Evolutionary conservation across 345 rosid genomes (phyloP).

Genomic region (Hibiscus tridactylites): DNA sequence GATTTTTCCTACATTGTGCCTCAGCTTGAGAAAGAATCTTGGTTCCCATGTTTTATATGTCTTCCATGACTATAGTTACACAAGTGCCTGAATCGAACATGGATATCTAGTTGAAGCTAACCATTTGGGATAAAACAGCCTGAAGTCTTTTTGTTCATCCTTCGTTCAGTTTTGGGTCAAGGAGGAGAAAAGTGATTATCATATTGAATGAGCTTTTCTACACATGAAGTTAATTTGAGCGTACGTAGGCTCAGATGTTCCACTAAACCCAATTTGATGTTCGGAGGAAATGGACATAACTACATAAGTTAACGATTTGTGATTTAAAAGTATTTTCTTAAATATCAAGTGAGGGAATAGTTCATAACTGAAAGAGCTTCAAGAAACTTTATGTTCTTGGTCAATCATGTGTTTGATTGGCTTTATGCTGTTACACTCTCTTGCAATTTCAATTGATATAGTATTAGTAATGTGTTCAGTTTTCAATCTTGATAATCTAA

Average conservation of each 20-base stretch:
- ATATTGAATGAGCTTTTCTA: background rate
- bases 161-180: background rate
- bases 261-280: background rate
- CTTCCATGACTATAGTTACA: background rate
- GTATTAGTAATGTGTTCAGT: background rate
- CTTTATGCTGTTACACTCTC: background rate
- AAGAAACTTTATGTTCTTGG: background rate
- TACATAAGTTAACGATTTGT: background rate
- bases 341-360: background rate
- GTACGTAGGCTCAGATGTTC: background rate
- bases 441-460: background rate
- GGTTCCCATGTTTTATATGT: background rate
- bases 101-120: background rate
- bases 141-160: background rate
- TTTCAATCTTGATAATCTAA: constrained; percentile 17
- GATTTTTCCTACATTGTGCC: background rate
- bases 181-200: background rate
- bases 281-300: background rate
- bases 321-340: background rate
- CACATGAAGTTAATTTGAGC: background rate
- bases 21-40: background rate
- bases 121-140: background rate
- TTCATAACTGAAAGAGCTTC: background rate
- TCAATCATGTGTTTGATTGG: background rate
- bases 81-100: background rate